phyloP scores from a whole-genome alignment of 1,284 basidiomycete genomes.

The Trichosporon sp. region DNA sequence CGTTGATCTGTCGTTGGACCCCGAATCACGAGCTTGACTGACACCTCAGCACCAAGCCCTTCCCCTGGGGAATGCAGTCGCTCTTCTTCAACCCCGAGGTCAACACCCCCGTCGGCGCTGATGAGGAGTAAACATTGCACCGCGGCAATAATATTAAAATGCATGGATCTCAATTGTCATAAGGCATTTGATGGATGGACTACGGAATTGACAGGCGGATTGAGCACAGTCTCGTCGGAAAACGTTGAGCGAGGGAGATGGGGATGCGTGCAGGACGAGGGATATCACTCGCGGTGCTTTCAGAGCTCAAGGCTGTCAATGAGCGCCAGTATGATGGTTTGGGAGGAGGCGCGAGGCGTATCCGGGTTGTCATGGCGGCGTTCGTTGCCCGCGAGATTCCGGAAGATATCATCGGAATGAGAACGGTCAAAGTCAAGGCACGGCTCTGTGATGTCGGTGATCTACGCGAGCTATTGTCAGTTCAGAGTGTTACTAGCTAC shows the following conservation, averaged over 20 bases:
- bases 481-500: too few species aligned
- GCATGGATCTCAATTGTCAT: constrained; percentile 29
- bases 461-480: background rate
- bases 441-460: background rate
- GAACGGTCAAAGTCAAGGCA: background rate
- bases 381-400: background rate
- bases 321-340: background rate
- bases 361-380: background rate
- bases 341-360: background rate
- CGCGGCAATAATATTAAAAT: constrained; percentile 21
- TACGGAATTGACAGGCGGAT: background rate
- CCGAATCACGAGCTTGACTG: background rate
- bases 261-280: too few species aligned
- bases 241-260: too few species aligned
- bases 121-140: constrained; percentile 19
- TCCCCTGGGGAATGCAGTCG: constrained; percentile 54
- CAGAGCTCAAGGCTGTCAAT: background rate
- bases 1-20: background rate
- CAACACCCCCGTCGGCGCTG: constrained; percentile 25
- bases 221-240: too few species aligned
- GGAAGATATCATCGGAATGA: background rate
- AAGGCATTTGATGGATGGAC: background rate
- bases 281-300: too few species aligned
- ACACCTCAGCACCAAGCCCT: constrained; percentile 36
- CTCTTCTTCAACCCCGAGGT: constrained; percentile 53